Evolutionary conservation across 257 asterid genomes (phyloP), one percentile per base, ranked within the genome.

Genomic region (Rauvolfia tetraphylla): DNA sequence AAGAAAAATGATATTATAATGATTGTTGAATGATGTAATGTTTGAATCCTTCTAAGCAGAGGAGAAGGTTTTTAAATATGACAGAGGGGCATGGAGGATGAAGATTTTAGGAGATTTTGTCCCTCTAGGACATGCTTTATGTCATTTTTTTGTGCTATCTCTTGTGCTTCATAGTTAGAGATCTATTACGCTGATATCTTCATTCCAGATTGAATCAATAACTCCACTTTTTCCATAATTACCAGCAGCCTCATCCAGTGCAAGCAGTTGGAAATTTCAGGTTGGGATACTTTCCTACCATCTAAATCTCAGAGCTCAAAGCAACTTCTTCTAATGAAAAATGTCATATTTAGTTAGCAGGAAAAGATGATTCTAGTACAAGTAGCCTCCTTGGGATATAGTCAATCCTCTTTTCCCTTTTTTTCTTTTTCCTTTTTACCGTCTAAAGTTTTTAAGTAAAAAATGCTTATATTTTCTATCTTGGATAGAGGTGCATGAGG

Each of bases 321-420:
- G 71, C 44, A 31, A 63, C 39, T 58, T n/a, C 72, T 41, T 4
- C 44, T 4, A 12, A 38, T 62, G 18, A 67, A 71, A 31, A 57
- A 14, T 70, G 72, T 42, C 66, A 31, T 27, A 72, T 39, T 59
- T 25, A 65, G 49, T 34, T 65, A 38, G 53, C 39, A 17, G 27
- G 22, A 31, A 57, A 22, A 56, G 48, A 23, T 56, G 75, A 57
- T 77, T 56, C 42, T 69, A 56, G 71, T 67, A 65, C 15, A 59
- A 23, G 34, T 49, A 49, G 53, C 41, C 62, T 63, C 73, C 34
- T 66, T 48, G n/a, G n/a, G 44, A 36, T 74, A 39, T 22, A 15
- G 23, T 4, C 62, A 38, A 9, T 34, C 46, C 29, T 18, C 17
- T 7, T 59, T 23, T 12, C 22, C 7, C 39, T 8, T 54, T 29